These are phyloP conservation scores for Colletotrichum orbiculare DNA, from an alignment of 2,329 filamentous ascomycete genomes.

Conservation along the genomic window DNA sequence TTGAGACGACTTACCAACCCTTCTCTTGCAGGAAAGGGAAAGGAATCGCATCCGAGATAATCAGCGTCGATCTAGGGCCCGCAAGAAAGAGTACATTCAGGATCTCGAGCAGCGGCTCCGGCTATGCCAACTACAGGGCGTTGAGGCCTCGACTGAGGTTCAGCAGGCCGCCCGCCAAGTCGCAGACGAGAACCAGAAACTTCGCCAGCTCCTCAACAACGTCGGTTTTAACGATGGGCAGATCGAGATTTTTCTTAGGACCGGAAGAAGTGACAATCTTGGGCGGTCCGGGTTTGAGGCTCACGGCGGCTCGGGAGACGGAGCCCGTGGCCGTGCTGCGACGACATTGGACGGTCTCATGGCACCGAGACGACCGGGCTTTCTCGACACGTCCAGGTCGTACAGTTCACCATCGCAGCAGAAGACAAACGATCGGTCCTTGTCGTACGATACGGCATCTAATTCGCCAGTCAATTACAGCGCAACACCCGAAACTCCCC, in stretches of 20 bases:
- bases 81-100: slow-evolving; percentile 78
- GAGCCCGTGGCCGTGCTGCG: slow-evolving; percentile 1
- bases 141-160: slow-evolving; percentile 77
- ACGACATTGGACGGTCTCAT: slow-evolving; percentile 51
- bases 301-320: background rate
- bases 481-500: slow-evolving; percentile 4
- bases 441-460: slow-evolving; percentile 10
- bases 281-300: background rate
- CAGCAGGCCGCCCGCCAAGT: slow-evolving; percentile 77
- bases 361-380: slow-evolving; percentile 46
- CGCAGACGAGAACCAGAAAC: slow-evolving; percentile 74
- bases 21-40: slow-evolving; percentile 29
- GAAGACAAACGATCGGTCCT: background rate
- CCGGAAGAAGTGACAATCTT: slow-evolving; percentile 7
- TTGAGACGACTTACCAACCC: slow-evolving; percentile 26
- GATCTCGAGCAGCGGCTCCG: slow-evolving; percentile 75
- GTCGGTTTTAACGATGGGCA: slow-evolving; percentile 68
- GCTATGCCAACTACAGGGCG: slow-evolving; percentile 71
- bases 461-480: slow-evolving; percentile 16
- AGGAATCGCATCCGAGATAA: slow-evolving; percentile 75
- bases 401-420: slow-evolving; percentile 8
- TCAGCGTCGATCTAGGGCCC: slow-evolving; percentile 79
- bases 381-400: background rate
- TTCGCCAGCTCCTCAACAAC: slow-evolving; percentile 68
- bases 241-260: slow-evolving; percentile 57